Evolutionary conservation across 1,284 basidiomycete species (phyloP), one percentile per base, ranked within the genome.

Genomic region (Apiotrichum siamense): DNA sequence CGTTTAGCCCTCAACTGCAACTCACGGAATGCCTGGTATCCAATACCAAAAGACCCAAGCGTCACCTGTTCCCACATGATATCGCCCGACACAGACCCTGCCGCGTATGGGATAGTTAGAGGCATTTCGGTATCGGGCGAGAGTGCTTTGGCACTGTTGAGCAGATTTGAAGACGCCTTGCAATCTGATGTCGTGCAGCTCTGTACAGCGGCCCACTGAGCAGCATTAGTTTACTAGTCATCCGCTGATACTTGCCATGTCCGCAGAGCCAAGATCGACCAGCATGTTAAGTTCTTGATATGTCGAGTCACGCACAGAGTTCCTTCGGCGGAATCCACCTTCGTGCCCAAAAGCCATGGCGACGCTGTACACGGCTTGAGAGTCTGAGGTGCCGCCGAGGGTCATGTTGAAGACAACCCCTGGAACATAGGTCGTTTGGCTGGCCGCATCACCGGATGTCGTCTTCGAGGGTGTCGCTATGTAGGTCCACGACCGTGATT

Each of bases 201-300:
- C 11, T 57, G 51, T 3, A 64, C 61, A 10, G 72, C 72, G 7
- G 70, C 60, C 72, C 72, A 74, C 71, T 74, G 49, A 9, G 33
- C 11, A 32, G 6, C 1, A 42, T 50, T 31, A 60, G 55, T 31
- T 31, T 25, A 13, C 18, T 35, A 7, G n/a, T 17, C 17, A 5
- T 7, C 15, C 4, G 15, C 2, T 15, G 24, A n/a, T 21, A 64
- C 70, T 43, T 41, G 71, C 72, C 59, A 73, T 60, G 52, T 75
- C 73, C 7, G 69, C 70, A 10, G 69, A 72, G 3, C 73, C 73
- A 29, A 75, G 50, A 52, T 75, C 73, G 10, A 75, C 65, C 45
- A 69, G 67, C 42, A 75, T 45, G 43, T 66, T 68, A 36, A 72
- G 47, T 0, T 54, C 59, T 44, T 72, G 21, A 41, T 21, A 46